Evolutionary conservation across 257 asterid genomes (phyloP).

Genomic region (Fraxinus cuspidata): DNA sequence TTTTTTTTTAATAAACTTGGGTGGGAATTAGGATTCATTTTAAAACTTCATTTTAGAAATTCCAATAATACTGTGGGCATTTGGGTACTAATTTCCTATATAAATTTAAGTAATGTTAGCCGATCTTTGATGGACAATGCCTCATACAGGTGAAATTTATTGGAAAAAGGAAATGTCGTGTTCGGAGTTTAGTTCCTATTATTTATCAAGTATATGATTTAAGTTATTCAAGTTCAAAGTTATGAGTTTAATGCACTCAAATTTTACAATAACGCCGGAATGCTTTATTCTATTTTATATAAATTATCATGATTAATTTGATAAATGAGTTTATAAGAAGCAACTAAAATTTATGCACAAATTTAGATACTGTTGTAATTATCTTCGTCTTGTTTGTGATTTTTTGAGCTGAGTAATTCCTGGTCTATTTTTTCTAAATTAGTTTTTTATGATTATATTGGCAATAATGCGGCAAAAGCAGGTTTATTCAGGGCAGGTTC

Average conservation of each 20-base stretch:
- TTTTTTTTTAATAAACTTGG: not conserved
- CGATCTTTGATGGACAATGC: not conserved
- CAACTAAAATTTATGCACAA: not conserved
- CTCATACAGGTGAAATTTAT: not conserved
- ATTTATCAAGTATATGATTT: not conserved
- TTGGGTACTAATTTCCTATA: not conserved
- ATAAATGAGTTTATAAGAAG: not conserved
- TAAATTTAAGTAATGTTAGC: not conserved
- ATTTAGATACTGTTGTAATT: not conserved
- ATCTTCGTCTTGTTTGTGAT: not conserved
- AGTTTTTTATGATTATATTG: too few relatives aligned
- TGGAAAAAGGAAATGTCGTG: not conserved
- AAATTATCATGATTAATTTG: not conserved
- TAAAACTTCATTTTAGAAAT: not conserved
- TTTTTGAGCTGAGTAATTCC: not conserved
- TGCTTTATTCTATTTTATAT: not conserved
- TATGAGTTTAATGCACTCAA: conserved; percentile 3
- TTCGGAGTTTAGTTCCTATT: not conserved
- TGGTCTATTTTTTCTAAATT: too few relatives aligned
- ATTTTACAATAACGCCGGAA: not conserved
- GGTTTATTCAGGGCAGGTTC: too few relatives aligned
- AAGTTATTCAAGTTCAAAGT: not conserved
- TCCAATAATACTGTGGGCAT: not conserved
- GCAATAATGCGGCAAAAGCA: too few relatives aligned
- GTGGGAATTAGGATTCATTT: not conserved